Evolutionary conservation across 1,284 basidiomycete genomes (phyloP).

Genomic region (Sparassis latifolia): DNA sequence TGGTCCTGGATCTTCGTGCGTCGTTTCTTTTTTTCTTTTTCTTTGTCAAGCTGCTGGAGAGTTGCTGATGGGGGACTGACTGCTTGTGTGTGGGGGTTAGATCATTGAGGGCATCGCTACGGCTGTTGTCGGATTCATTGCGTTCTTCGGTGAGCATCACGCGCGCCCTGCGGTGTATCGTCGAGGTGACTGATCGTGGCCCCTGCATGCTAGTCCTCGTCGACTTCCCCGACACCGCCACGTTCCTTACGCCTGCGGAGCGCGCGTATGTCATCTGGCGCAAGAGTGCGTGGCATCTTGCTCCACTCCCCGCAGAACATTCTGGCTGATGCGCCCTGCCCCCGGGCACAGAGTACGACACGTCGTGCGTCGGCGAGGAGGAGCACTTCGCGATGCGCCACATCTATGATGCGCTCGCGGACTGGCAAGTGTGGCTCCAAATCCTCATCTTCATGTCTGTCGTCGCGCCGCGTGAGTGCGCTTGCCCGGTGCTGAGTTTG

Average conservation of each 20-base stretch:
- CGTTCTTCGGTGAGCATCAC: slow-evolving; percentile 33
- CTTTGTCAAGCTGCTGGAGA: not conserved
- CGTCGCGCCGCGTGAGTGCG: slow-evolving; percentile 3
- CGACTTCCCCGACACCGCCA: slow-evolving; percentile 52
- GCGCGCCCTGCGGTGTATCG: not conserved
- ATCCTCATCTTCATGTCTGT: slow-evolving; percentile 7
- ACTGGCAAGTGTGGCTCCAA: slow-evolving; percentile 46
- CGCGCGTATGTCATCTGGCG: slow-evolving; percentile 52
- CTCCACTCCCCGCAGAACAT: no score
- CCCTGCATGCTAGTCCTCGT: slow-evolving; percentile 35
- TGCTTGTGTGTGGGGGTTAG: slow-evolving; percentile 18
- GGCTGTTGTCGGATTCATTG: slow-evolving; percentile 36
- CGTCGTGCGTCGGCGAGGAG: slow-evolving; percentile 60
- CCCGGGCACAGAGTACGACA: slow-evolving; percentile 45
- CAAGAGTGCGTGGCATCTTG: slow-evolving; percentile 39
- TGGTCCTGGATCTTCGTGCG: slow-evolving; percentile 46
- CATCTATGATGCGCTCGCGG: slow-evolving; percentile 44
- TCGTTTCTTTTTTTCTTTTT: not conserved
- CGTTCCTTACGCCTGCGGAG: slow-evolving; percentile 55
- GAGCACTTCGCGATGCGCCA: slow-evolving; percentile 51
- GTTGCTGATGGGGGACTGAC: not conserved
- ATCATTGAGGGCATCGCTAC: slow-evolving; percentile 52
- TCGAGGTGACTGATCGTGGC: not conserved
- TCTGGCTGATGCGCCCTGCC: no score
- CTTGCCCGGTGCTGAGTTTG: not conserved